Evolutionary conservation across 805 yeast genomes (phyloP), one percentile per base, ranked within the genome.

Genomic region (Metschnikowia kunwiensis): DNA sequence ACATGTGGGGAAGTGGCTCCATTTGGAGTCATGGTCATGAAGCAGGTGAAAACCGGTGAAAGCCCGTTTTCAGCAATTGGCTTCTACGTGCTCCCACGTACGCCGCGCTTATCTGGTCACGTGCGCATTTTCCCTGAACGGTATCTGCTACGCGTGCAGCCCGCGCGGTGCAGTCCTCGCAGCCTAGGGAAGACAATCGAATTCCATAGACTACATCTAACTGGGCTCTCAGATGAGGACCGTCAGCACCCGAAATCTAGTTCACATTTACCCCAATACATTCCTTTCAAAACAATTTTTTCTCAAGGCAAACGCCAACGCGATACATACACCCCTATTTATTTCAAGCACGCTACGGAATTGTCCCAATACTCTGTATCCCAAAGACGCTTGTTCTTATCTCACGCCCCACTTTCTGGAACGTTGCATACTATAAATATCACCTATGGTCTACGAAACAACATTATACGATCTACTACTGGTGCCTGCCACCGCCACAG

Each of bases 391-490:
- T n/a, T n/a, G n/a, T n/a, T n/a, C n/a, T n/a, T n/a, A n/a, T 24
- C 12, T 13, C 11, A 3, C 9, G 17, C 8, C 16, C 15, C 22
- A 21, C 17, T 13, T 16, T 6, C n/a, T n/a, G 27, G 11, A 20
- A 24, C 8, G 24, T 19, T 12, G 4, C 17, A 30, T 35, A 30
- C 26, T 35, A 14, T 24, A 30, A 18, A 20, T 8, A 12, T 4
- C 15, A 22, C 15, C 27, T 7, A 53, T 53, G 56, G 54, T 44
- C 21, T 27, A 33, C 26, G 60, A 57, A 34, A 51, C 60, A 12
- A 44, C 46, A 18, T 52, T 61, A n/a, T 68, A 68, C 42, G 71
- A 66, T 38, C 50, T 61, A 24, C 54, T 68, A 33, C 36, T 53
- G 25, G 64, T 67, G 11, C 37, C 60, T 8, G 51, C 55, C 17